Evolutionary conservation across 805 yeast species (phyloP).

Genomic region (Starmerella vitae): DNA sequence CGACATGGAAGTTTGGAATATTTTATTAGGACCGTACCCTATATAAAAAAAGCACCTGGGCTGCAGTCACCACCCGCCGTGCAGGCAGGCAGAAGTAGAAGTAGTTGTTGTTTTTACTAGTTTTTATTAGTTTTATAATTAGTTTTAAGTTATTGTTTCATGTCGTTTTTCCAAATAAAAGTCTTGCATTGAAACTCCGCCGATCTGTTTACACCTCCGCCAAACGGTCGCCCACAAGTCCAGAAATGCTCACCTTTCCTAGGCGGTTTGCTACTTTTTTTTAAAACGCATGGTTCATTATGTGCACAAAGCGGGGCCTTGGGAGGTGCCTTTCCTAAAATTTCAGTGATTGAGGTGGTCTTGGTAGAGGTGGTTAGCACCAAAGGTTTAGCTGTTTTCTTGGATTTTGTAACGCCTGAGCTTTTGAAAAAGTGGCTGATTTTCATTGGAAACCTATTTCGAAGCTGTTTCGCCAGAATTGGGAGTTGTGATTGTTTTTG

Average conservation of each 20-base stretch:
- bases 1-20: slow-evolving; percentile 15
- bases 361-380: too few species aligned
- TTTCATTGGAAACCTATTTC: slow-evolving; percentile 4
- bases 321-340: neutral
- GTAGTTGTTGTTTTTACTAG: too few species aligned
- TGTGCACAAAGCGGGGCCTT: slow-evolving; percentile 21
- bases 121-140: too few species aligned
- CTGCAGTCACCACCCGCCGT: too few species aligned
- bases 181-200: slow-evolving; percentile 24
- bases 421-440: slow-evolving; percentile 5
- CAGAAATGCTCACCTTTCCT: slow-evolving; percentile 31
- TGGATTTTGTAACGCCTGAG: neutral
- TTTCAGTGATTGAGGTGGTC: neutral
- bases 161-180: slow-evolving; percentile 31
- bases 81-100: neutral
- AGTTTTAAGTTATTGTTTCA: too few species aligned
- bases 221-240: slow-evolving; percentile 27
- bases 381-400: too few species aligned
- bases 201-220: slow-evolving; percentile 13
- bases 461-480: slow-evolving; percentile 1
- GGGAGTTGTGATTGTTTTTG: slow-evolving; percentile 9
- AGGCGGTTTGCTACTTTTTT: slow-evolving; percentile 23
- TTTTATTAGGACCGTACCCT: neutral
- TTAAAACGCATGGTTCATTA: slow-evolving; percentile 26
- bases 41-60: too few species aligned